Conservation (phyloP, 1,284 basidiomycete genomes). For the Rhizoctonia solani region DNA sequence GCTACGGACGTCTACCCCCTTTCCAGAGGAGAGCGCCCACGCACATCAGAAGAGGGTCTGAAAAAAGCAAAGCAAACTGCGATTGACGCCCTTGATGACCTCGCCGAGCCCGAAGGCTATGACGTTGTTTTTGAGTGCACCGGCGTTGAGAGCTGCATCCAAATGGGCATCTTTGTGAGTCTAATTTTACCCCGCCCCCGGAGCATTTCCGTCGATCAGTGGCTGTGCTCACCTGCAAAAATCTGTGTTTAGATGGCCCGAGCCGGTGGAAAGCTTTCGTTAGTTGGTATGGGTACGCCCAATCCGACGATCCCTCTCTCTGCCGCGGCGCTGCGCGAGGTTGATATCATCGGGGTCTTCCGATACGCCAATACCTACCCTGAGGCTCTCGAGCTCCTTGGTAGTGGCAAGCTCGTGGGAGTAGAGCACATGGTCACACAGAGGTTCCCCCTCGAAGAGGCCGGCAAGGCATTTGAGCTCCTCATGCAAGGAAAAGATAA, state of each 20-base stretch:
- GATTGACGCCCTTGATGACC: conserved; percentile 57
- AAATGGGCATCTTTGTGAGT: conserved; percentile 82
- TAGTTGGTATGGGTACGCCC: conserved; percentile 93
- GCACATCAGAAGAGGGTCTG: conserved; percentile 63
- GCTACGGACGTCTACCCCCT: conserved; percentile 73
- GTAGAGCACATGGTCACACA: conserved; percentile 82
- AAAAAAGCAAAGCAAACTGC: conserved; percentile 67
- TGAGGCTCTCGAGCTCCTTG: conserved; percentile 77
- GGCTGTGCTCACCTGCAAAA: conserved; percentile 13
- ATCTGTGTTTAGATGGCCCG: conserved; percentile 63
- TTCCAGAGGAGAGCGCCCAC: conserved; percentile 50
- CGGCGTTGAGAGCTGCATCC: conserved; percentile 88
- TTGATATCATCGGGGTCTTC: conserved; percentile 93
- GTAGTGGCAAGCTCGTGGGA: conserved; percentile 60
- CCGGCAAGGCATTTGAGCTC: conserved; percentile 77
- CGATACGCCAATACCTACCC: conserved; percentile 82
- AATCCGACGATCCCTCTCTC: conserved; percentile 83
- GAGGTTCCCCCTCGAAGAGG: conserved; percentile 67
- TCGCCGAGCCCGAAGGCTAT: conserved; percentile 61
- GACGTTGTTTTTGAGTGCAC: conserved; percentile 95
- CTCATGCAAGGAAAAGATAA: conserved; percentile 76
- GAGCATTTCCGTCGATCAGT: conserved; percentile 30
- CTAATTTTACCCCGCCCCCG: conserved; percentile 36
- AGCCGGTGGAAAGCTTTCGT: conserved; percentile 85
- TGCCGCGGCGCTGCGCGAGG: conserved; percentile 82